Base-by-base conservation (phyloP, 345 rosid species). In the Arabidopsis thaliana region DNA sequence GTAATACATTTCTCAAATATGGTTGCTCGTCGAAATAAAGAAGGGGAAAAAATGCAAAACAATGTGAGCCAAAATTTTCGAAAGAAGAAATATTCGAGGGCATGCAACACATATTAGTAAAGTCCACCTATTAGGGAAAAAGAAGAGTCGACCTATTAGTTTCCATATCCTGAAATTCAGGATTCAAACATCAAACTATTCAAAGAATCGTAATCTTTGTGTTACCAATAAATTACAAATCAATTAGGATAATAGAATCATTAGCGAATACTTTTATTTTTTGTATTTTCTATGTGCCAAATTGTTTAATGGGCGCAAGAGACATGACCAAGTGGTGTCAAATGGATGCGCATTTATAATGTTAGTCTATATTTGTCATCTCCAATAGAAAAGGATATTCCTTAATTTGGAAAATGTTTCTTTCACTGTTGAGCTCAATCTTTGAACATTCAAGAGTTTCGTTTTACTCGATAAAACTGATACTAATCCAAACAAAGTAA, bases 261-360 rank as follows among this genome's bases (percentile, higher is more conserved):
- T 8, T 58, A 32, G 22, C 23, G 64, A 36, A 32, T 20, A 14
- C 13, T 67, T 58, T 10, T 38, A 5, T 59, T 49, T 49, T n/a
- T 67, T 12, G 8, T 67, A 67, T 32, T 50, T 23, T 50, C 56
- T 2, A 30, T 41, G 30, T 52, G 63, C n/a, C 24, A 56, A 12
- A n/a, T 52, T 76, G 59, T 69, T 62, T 36, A 33, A 34, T 76
- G 41, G 41, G 57, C 5, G 36, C 60, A 42, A 62, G 70, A 4
- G 80, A 76, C 75, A 76, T 63, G 59, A 63, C 36, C 38, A 63
- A 77, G 80, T 77, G 76, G 80, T 70, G 59, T 63, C 53, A 70
- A 63, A 77, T 77, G 80, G 80, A 70, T 63, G 45, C 71, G 71
- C 80, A 77, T 63, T 63, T 37, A 58, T 11, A 63, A 55, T 77